Percentiles rank a stretch among this genome's conserved stretches.
These are phyloP conservation scores for Xylariomycetidae sp. DNA, from an alignment of 2,329 filamentous ascomycete genomes.

Conservation along the genomic window DNA sequence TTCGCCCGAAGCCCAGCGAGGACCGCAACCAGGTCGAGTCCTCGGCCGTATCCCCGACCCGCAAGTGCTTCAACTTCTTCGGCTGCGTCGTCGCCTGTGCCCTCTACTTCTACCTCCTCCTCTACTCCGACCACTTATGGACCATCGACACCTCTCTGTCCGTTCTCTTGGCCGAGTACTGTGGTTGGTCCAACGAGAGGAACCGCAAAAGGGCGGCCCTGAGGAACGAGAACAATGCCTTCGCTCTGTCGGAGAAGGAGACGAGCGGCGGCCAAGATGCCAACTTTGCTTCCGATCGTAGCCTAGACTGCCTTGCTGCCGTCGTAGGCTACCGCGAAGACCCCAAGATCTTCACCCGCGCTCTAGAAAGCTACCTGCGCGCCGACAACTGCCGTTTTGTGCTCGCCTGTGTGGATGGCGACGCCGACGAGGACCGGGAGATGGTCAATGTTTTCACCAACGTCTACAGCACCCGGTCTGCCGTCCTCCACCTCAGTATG, in stretches of 20 bases:
- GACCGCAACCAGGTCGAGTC: neutral
- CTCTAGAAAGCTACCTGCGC: constrained; percentile 2
- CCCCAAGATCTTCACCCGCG: constrained; percentile 1
- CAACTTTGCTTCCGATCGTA: neutral
- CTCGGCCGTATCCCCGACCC: neutral
- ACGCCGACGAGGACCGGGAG: constrained; percentile 1
- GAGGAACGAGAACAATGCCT: constrained; percentile 1
- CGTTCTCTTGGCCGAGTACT: constrained; percentile 3
- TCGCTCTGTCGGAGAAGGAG: constrained; percentile 2
- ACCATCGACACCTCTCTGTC: constrained; percentile 1
- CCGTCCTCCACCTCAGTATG: constrained; percentile 1
- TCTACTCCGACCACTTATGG: constrained; percentile 3
- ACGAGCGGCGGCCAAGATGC: neutral
- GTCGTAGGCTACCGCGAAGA: constrained; percentile 3
- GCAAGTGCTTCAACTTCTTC: constrained; percentile 1
- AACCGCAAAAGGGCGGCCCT: constrained; percentile 1
- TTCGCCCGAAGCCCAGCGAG: constrained; percentile 1
- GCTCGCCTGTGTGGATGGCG: constrained; percentile 2
- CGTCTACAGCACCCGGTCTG: neutral
- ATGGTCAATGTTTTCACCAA: constrained; percentile 2
- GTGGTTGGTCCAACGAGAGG: constrained; percentile 2
- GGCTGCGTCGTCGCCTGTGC: constrained; percentile 1
- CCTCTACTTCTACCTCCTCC: constrained; percentile 3
- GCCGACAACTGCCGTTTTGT: constrained; percentile 4
- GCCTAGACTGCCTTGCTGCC: constrained; percentile 2